Evolutionary conservation across 2,329 filamentous ascomycete genomes (phyloP), one percentile per base, ranked within the genome.

Genomic region (Hirsutella rhossiliensis): DNA sequence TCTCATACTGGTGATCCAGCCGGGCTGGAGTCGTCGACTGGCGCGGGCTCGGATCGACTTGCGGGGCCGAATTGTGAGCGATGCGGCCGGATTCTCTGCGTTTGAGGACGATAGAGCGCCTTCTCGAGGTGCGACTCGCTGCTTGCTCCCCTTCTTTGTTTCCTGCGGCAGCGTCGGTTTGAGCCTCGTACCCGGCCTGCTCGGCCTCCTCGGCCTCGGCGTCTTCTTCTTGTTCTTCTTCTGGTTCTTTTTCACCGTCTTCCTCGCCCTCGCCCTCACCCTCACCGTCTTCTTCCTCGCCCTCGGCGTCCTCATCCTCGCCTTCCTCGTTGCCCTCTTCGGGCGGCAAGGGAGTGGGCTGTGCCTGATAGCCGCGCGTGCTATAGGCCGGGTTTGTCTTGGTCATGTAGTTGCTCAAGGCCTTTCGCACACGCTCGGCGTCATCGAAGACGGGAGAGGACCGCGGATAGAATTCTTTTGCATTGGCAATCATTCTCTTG

Each of bases 401-500:
- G 45, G 81, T 82, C 87, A 94, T 94, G 61, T 80, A 87, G 56
- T 89, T 90, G 60, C 84, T 89, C 36, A 90, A 73, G 3, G 87
- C 82, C 64, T 94, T 95, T 40, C 88, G 76, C 39, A 95, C 76
- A 41, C 87, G 79, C 62, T 95, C 88, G 9, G 88, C 87, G 65
- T 95, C 87, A 38, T 87, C 82, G 57, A 83, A 90, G 32, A 84
- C 72, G 45, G 78, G 67, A 0, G 85, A 87, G 38, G 74, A 75
- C 52, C 82, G 82, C 47, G 81, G 73, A 56, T 90, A 90, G 64
- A 79, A 92, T 43, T 87, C 80, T 62, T 94, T 94, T 31, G 85
- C 86, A 57, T 94, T 95, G 50, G 79, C 75, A 44, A 94, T 83
- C 73, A 95, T 84, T 50, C 87, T 81, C 68, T 92, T 94, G 58